A percentile compares a stretch with the other conserved stretches of the same genome.
Evolutionary conservation across 768 basidiomycete species (phyloP).

Genomic region (Leccinum sublutescens): DNA sequence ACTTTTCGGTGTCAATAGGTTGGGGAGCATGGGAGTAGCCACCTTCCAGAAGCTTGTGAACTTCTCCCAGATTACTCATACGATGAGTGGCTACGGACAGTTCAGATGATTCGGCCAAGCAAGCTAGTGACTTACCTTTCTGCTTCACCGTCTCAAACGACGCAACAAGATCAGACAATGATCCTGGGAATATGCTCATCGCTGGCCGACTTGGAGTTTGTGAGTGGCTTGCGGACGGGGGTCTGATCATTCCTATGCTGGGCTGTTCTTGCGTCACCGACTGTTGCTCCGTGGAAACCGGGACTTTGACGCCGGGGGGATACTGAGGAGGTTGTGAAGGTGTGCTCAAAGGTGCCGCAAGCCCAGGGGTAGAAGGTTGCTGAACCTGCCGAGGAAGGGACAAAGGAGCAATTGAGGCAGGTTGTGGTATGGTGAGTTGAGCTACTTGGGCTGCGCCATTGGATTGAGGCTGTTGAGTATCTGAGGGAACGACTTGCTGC

Average conservation of each 20-base stretch:
- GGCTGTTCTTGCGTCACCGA: constrained; percentile 32
- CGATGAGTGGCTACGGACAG: constrained; percentile 61
- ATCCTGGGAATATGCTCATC: constrained; percentile 69
- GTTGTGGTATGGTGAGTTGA: constrained; percentile 30
- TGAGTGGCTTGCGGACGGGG: constrained; percentile 51
- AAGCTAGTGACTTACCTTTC: constrained; percentile 62
- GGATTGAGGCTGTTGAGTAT: constrained; percentile 38
- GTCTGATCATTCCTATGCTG: constrained; percentile 46
- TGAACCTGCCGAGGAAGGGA: constrained; percentile 51
- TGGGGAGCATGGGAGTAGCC: constrained; percentile 86
- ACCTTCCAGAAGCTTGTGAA: constrained; percentile 92
- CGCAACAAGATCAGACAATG: constrained; percentile 86
- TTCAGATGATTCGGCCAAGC: background rate
- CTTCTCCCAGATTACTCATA: constrained; percentile 83
- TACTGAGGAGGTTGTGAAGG: constrained; percentile 47
- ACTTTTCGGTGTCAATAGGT: constrained; percentile 96
- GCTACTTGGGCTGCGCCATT: constrained; percentile 33
- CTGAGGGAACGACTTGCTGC: constrained; percentile 39
- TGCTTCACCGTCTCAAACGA: constrained; percentile 97
- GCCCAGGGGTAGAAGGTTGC: constrained; percentile 33
- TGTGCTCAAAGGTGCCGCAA: constrained; percentile 10
- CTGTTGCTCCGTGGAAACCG: constrained; percentile 43
- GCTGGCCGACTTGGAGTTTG: constrained; percentile 39
- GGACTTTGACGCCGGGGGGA: constrained; percentile 67
- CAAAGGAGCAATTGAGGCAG: constrained; percentile 41